phyloP scores from a whole-genome alignment of 352 stramenopile species.

The Peronosclerospora sorghi region DNA sequence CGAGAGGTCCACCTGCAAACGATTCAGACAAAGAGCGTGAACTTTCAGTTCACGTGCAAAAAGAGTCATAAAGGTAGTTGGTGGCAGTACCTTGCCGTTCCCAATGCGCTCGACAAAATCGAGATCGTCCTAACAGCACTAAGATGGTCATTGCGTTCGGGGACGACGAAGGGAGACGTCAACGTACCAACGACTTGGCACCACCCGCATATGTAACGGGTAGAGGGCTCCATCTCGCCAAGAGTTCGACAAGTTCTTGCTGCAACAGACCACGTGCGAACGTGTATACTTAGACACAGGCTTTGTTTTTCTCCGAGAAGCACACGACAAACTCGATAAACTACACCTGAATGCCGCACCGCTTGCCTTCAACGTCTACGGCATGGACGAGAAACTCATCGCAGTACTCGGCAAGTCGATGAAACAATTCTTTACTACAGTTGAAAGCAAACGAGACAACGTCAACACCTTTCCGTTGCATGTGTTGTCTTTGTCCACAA shows the following conservation, averaged over 20 bases:
- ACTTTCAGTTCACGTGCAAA: not conserved
- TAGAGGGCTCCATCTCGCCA: slow-evolving; percentile 88
- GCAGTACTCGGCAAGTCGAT: no score
- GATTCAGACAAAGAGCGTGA: not conserved
- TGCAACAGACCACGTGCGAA: slow-evolving; percentile 25
- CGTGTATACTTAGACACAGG: no score
- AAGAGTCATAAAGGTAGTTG: not conserved
- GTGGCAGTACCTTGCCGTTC: slow-evolving; percentile 56
- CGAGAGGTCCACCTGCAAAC: slow-evolving; percentile 88
- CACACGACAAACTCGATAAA: not conserved
- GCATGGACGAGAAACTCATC: no score
- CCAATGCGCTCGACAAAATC: slow-evolving; percentile 90
- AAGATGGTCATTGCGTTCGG: no score
- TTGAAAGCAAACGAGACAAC: not conserved
- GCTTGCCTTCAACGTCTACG: slow-evolving; percentile 96
- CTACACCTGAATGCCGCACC: slow-evolving; percentile 86
- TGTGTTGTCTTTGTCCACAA: not conserved
- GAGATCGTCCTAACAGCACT: slow-evolving; percentile 77
- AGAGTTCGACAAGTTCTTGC: slow-evolving; percentile 91
- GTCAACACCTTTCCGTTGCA: not conserved
- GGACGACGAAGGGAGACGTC: not conserved
- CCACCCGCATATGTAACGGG: slow-evolving; percentile 96
- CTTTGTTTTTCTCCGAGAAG: no score
- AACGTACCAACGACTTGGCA: slow-evolving; percentile 75
- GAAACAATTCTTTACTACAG: slow-evolving; percentile 73